Base-by-base conservation (phyloP, 2,329 filamentous ascomycete genomes). In the Calonectria honghensis region DNA sequence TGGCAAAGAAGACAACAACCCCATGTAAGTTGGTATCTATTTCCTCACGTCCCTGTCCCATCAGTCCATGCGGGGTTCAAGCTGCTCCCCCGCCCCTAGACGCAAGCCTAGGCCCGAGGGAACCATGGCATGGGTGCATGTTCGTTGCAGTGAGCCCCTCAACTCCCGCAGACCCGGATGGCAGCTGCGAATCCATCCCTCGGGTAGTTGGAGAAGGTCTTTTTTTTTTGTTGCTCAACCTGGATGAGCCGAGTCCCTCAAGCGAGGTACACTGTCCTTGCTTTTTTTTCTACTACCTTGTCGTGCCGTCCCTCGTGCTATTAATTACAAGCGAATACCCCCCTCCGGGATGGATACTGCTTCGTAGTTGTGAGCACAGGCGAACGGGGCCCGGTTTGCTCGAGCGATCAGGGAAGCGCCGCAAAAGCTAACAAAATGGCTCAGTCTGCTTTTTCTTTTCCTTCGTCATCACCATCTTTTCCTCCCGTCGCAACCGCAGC, bases 321-420 rank as follows among this genome's bases (percentile, higher is more conserved):
- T 51, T 63, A 29, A 63, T 41, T 13, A 7, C 45, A 35, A 48
- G 54, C 35, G 29, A 57, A 20, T 3, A 18, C 51, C 18, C 6
- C 57, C 70, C 31, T 64, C 78, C 83, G 79, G 83, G 82, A 84
- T 82, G 78, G 80, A 78, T 82, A 81, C 83, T 85, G 82, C 83
- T 83, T 83, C 83, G 83, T 84, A 85, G 78, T 81, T 81, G 77
- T 84, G 82, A 84, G 82, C 83, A 85, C 83, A 83, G 80, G 51
- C 63, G 67, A 63, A 54, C 59, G 69, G 73, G 72, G 72, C 65
- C 39, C 27, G 50, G 50, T 31, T 68, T 64, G 31, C 45, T 29
- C 6, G 50, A 32, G 59, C 37, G 37, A 72, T 52, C 24, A 65
- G 67, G 45, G 37, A 64, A 24, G 14, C 35, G 35, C 63, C 39